Conservation (phyloP, 106 monocot species). For the Iris macrosiphon region DNA sequence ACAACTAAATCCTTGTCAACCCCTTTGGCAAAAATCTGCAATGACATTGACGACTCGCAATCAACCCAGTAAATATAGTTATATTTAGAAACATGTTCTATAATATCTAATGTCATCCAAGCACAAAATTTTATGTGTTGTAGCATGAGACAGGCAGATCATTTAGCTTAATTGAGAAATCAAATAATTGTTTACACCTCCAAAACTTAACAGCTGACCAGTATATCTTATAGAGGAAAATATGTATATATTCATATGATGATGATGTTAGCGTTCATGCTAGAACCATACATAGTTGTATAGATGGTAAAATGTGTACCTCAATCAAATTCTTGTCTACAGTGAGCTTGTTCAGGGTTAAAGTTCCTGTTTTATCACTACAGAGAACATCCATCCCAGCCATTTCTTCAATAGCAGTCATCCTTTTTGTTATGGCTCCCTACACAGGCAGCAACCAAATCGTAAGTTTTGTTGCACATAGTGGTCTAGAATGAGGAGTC, state of each 20-base stretch:
- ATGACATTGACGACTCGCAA: background rate
- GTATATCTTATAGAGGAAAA: background rate
- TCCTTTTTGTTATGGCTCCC: slow-evolving; percentile 54
- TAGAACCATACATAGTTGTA: background rate
- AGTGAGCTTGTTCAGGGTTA: slow-evolving; percentile 45
- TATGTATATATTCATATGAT: too few species aligned
- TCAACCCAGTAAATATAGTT: background rate
- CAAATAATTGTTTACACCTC: background rate
- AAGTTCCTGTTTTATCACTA: slow-evolving; percentile 60
- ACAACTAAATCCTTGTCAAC: slow-evolving; percentile 36
- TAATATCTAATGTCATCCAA: too few species aligned
- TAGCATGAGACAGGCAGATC: background rate
- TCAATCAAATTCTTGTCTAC: slow-evolving; percentile 45
- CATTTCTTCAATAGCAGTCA: slow-evolving; percentile 65
- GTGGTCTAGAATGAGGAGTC: background rate
- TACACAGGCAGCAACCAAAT: slow-evolving; percentile 2
- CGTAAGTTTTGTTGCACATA: background rate
- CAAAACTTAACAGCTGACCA: background rate
- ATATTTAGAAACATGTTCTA: too few species aligned
- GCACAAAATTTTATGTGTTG: background rate
- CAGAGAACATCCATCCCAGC: slow-evolving; percentile 55
- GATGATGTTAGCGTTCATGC: background rate
- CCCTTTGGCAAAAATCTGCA: slow-evolving; percentile 43
- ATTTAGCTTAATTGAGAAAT: background rate
- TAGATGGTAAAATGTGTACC: slow-evolving; percentile 21